Evolutionary conservation across 257 asterid genomes (phyloP).

Genomic region (Lycium ferocissimum): DNA sequence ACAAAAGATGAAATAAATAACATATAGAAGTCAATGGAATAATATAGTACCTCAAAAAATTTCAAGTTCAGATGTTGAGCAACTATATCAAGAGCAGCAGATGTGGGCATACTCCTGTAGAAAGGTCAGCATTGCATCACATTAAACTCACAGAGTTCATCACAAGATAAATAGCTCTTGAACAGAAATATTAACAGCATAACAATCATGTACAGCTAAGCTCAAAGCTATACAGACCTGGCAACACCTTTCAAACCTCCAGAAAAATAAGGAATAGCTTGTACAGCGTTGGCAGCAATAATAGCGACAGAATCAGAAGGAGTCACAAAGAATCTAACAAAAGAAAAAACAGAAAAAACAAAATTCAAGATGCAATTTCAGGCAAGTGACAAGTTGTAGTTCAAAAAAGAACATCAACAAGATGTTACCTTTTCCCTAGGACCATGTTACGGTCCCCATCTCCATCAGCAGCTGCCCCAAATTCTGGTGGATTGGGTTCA

Average conservation of each 20-base stretch:
- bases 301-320: constrained; percentile 99
- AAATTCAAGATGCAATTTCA: constrained; percentile 23
- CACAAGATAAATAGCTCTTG: constrained; percentile 19
- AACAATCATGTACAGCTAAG: constrained; percentile 2
- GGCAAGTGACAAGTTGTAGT: constrained; percentile 28
- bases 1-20: constrained; percentile 9
- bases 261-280: constrained; percentile 93
- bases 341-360: not conserved
- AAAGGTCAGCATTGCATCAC: constrained; percentile 32
- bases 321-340: constrained; percentile 87
- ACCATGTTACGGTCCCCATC: constrained; percentile 99
- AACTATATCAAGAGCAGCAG: constrained; percentile 99
- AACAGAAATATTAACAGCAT: not conserved
- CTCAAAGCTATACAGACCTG: constrained; percentile 53
- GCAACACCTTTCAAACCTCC: constrained; percentile 98
- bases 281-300: constrained; percentile 94
- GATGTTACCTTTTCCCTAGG: constrained; percentile 82
- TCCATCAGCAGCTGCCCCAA: constrained; percentile 99
- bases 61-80: constrained; percentile 85
- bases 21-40: not conserved
- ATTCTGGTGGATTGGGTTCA: constrained; percentile 89
- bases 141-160: constrained; percentile 11
- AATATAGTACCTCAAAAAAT: constrained; percentile 79
- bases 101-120: constrained; percentile 99
- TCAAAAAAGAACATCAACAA: constrained; percentile 18